Percentiles rank a stretch among this genome's conserved stretches.
Evolutionary conservation across 176 grass and related monocot genomes (phyloP).

Genomic region (Bothriochloa decipiens): DNA sequence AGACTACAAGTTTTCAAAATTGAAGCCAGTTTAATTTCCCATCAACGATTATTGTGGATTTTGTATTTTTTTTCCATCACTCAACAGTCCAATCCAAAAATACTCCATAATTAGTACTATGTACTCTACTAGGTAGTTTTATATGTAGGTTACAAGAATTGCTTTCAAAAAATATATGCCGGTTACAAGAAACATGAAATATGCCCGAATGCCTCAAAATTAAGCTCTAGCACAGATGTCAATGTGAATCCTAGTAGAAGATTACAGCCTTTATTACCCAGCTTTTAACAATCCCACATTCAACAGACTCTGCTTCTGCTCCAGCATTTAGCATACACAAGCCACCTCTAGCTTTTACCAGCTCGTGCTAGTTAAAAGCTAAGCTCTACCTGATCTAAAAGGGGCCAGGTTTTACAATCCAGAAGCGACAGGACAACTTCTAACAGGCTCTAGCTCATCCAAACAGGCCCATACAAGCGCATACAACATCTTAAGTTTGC

Average conservation of each 20-base stretch:
- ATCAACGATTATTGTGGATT: background rate
- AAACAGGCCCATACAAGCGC: too few relatives aligned
- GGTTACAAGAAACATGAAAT: background rate
- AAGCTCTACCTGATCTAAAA: too few relatives aligned
- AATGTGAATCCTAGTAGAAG: constrained; percentile 1
- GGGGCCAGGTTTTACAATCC: too few relatives aligned
- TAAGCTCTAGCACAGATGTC: background rate
- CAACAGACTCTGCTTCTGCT: too few relatives aligned
- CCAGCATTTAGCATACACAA: too few relatives aligned
- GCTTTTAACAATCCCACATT: too few relatives aligned
- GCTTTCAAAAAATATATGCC: too few relatives aligned
- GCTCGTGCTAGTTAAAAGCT: background rate
- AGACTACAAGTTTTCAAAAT: background rate
- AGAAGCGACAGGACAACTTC: background rate
- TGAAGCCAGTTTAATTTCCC: background rate
- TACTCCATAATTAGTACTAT: too few relatives aligned
- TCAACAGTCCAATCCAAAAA: background rate
- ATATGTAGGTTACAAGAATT: too few relatives aligned
- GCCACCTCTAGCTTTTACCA: background rate
- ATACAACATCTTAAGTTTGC: background rate
- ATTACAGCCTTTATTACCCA: background rate
- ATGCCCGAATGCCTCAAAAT: background rate
- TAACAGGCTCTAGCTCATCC: background rate
- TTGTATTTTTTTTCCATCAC: background rate
- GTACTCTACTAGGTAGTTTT: too few relatives aligned